Evolutionary conservation across 306 rosid species (phyloP).

Genomic region (barrel medic (Medicago truncatula)): MtrunA17r5.0-ANR NC_053044.1:1792001-1792500

Average conservation of each 20-base stretch:
- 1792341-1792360: neutral
- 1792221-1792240: conserved; percentile 44
- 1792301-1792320: conserved; percentile 60
- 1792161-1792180: conserved; percentile 58
- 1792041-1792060: too few species aligned
- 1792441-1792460: conserved; percentile 52
- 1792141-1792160: conserved; percentile 60
- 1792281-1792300: conserved; percentile 43
- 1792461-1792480: conserved; percentile 50
- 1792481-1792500: conserved; percentile 57
- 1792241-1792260: conserved; percentile 43
- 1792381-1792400: too few species aligned
- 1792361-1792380: too few species aligned
- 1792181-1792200: conserved; percentile 39
- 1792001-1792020: too few species aligned
- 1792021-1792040: too few species aligned
- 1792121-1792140: neutral
- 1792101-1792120: neutral
- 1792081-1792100: too few species aligned
- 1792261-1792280: conserved; percentile 36
- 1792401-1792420: too few species aligned
- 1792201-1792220: conserved; percentile 57
- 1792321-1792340: conserved; percentile 52
- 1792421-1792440: conserved; percentile 63
- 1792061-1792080: too few species aligned